Base-by-base conservation (phyloP, 495 filamentous ascomycete species). In the Zalerion maritima region DNA sequence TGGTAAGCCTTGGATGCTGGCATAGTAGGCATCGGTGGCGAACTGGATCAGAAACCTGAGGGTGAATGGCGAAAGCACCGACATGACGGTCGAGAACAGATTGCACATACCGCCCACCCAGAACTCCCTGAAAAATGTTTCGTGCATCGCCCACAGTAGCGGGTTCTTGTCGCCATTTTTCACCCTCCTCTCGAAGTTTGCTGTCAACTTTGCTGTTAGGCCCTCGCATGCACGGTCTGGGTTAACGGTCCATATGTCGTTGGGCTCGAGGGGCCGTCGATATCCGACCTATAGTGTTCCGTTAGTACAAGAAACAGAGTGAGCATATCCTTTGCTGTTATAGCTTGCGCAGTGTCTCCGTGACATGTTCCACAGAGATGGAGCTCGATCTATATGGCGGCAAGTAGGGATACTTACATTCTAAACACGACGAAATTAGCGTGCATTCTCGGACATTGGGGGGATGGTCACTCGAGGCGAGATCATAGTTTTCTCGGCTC, bases 221-320 rank as follows among this genome's bases (percentile, higher is more conserved):
- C 69, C 47, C 14, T 81, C 69, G 21, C 78, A 74, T n/a, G 68
- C 58, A 22, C 87, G 66, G 32, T 78, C 48, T 0, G 86, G 85
- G 38, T 92, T 93, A 26, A 94, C 78, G 1, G 58, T 60, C 74
- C 85, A 93, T 33, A 96, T 72, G 46, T 96, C 87, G 45, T 77
- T 77, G 20, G 74, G 53, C 40, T 94, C 81, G 5, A 96, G 66
- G 8, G 75, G 73, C 6, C 87, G 75, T 43, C 83, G 69, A 49
- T 94, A 96, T 11, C 87, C 87, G 26, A 63, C 62, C 67, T 75
- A 40, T 12, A 35, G 19, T 22, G 41, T 19, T 12, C 25, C 5
- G 31, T 13, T 16, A 31, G 8, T 18, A 20, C 24, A 14, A 12
- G 13, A 11, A 31, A 11, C 29, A 34, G 10, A 31, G 37, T 41